Base-by-base conservation (phyloP, 495 filamentous ascomycete genomes). In the Bathelium albidoporum region DNA sequence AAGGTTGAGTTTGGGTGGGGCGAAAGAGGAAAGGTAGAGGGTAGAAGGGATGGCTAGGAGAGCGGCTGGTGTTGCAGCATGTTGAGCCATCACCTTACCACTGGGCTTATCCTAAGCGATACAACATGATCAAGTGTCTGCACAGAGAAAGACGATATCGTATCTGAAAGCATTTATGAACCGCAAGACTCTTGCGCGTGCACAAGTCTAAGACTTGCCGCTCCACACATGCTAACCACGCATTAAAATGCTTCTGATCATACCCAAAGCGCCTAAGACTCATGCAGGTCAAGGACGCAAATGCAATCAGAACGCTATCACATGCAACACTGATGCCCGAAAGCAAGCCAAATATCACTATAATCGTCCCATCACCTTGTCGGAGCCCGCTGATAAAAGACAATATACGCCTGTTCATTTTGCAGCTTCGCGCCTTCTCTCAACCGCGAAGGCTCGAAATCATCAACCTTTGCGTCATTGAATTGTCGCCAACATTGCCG, bases 341-440 rank as follows among this genome's bases (percentile, higher is more conserved):
- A 29, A 29, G 22, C 22, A 55, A 55, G 11, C 49, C 49, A 7
- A 20, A 55, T 10, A 9, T 11, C 11, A 9, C 12, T 10, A 16
- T 16, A 5, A 20, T 55, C 16, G 29, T 55, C 22, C 5, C 39
- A 32, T 62, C 60, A 58, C 31, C 44, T 34, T 20, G 26, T 34
- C 5, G 58, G 24, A 16, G 31, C 63, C 31, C 69, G 41, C 58
- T 72, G 65, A 69, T 83, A 87, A 73, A 88, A 88, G 64, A 88
- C 80, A 71, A 88, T 82, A 72, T 88, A 88, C 58, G 85, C 85
- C 69, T 86, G 78, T 67, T 83, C 82, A 63, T 83, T 86, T 72
- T 85, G 81, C 63, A 86, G 60, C 58, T 76, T 75, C 36, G 81
- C 75, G 39, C 74, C 76, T 26, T 65, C 63, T 28, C 75, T 74